Conservation (phyloP, 331 rosid species). For the Pyrus hybrid region DNA sequence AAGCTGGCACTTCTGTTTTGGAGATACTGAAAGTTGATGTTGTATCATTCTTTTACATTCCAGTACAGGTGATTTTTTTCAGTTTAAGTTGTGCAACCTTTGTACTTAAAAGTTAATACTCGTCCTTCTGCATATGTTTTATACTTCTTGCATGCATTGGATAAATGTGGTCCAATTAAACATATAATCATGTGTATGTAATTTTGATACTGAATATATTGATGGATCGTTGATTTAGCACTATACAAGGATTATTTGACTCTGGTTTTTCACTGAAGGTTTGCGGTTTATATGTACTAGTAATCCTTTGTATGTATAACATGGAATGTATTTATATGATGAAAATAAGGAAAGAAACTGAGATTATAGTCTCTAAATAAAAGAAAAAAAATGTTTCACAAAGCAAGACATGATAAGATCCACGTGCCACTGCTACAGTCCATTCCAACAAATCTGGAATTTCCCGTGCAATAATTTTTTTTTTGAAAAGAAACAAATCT, state of each 20-base stretch:
- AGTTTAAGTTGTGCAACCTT: conserved; percentile 15
- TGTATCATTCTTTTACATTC: conserved; percentile 67
- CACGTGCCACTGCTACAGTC: background rate
- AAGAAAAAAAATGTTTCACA: background rate
- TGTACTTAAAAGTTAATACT: background rate
- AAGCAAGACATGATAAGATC: background rate
- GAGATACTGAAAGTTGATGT: conserved; percentile 89
- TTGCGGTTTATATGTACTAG: background rate
- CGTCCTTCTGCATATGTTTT: background rate
- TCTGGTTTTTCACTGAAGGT: background rate
- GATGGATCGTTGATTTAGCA: background rate
- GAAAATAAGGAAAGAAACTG: background rate
- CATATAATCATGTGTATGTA: background rate
- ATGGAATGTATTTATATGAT: background rate
- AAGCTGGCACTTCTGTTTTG: conserved; percentile 68
- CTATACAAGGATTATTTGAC: background rate
- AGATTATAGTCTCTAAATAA: background rate
- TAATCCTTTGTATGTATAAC: background rate
- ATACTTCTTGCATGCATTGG: background rate
- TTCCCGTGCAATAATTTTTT: background rate
- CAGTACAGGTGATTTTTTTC: conserved; percentile 54
- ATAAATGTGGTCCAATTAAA: background rate
- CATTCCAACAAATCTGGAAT: background rate
- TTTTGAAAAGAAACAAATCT: background rate
- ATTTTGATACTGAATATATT: background rate